Percentiles rank a stretch among this genome's conserved stretches.
These are phyloP conservation scores for Septoria linicola DNA, from an alignment of 2,329 filamentous ascomycete genomes.

Conservation along the genomic window DNA sequence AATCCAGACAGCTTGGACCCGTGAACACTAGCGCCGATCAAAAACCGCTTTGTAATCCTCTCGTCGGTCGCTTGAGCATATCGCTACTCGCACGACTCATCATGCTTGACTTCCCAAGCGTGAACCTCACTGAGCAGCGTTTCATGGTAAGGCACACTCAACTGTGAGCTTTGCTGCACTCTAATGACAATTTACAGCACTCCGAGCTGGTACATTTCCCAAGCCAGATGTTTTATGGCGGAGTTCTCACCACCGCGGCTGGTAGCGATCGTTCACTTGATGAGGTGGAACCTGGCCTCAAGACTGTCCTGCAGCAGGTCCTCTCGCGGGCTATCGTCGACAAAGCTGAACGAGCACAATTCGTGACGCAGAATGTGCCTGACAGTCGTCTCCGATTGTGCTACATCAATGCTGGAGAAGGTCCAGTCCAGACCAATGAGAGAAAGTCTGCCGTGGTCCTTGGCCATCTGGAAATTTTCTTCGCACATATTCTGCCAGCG, in stretches of 20 bases:
- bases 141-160: slow-evolving; percentile 4
- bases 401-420: neutral
- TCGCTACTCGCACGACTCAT: slow-evolving; percentile 19
- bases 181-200: neutral
- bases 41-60: slow-evolving; percentile 19
- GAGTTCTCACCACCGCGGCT: slow-evolving; percentile 8
- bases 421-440: neutral
- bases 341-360: neutral
- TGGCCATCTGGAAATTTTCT: slow-evolving; percentile 21
- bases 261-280: slow-evolving; percentile 9
- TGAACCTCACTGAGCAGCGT: slow-evolving; percentile 20
- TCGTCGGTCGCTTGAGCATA: slow-evolving; percentile 15
- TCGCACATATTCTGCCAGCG: slow-evolving; percentile 17
- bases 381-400: neutral
- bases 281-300: slow-evolving; percentile 13
- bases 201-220: slow-evolving; percentile 8
- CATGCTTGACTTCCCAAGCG: slow-evolving; percentile 14
- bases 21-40: slow-evolving; percentile 20
- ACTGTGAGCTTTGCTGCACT: neutral
- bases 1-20: slow-evolving; percentile 17
- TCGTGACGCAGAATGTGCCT: neutral
- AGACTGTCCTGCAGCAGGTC: slow-evolving; percentile 7
- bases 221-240: slow-evolving; percentile 16
- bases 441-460: slow-evolving; percentile 10
- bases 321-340: neutral